Conservation (phyloP, 192 early-diverging fungal genomes). For the Linnemannia exigua region DNA sequence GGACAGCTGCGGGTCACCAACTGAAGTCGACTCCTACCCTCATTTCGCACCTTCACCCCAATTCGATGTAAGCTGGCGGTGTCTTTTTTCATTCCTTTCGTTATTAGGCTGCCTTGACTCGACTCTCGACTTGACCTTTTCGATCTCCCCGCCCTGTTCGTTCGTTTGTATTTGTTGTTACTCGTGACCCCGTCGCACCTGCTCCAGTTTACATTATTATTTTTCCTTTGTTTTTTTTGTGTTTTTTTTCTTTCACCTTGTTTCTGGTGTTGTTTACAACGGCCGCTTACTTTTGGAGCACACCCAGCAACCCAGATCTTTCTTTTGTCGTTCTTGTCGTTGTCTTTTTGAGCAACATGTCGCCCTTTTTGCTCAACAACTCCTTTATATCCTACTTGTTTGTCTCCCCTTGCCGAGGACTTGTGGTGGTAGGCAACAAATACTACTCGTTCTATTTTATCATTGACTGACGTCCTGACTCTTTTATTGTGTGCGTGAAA, state of each 20-base stretch:
- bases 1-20: constrained; percentile 41
- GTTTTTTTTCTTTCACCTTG: background rate
- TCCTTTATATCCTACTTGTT: background rate
- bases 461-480: background rate
- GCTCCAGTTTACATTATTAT: background rate
- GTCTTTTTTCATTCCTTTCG: background rate
- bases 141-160: background rate
- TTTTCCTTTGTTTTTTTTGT: background rate
- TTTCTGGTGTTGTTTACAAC: constrained; percentile 6
- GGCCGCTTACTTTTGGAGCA: background rate
- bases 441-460: background rate
- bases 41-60: constrained; percentile 38
- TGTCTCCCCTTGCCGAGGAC: background rate
- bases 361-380: background rate
- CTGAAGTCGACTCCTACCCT: constrained; percentile 38
- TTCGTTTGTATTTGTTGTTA: constrained; percentile 11
- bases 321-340: background rate
- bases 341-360: background rate
- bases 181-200: background rate
- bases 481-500: background rate
- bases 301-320: background rate
- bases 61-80: constrained; percentile 30
- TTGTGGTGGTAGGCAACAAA: background rate
- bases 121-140: background rate
- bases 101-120: background rate